Evolutionary conservation across 192 early-diverging fungal genomes (phyloP), one percentile per base, ranked within the genome.

Genomic region (Coemansia sp.): DNA sequence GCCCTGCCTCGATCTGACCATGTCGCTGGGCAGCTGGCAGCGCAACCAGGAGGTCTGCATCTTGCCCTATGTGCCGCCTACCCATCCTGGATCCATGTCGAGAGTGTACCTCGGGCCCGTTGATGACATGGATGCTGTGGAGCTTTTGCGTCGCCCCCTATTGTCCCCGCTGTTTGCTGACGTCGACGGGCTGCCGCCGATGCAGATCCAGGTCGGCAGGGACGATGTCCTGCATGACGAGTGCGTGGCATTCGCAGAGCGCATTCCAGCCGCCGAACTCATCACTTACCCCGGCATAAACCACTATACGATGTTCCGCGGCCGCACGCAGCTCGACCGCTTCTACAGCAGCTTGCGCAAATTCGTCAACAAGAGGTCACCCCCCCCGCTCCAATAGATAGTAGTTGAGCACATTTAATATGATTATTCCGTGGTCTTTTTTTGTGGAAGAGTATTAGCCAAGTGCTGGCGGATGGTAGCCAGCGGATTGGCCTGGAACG

Each of bases 381-480:
- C 9, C n/a, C n/a, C n/a, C n/a, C n/a, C n/a, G n/a, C n/a, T 31
- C 24, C 31, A 18, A 20, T 28, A 40, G 9, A 26, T 35, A 39
- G 36, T 26, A 51, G 8, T 38, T 24, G 28, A 57, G 65, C 13
- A 51, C 24, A 24, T 23, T 58, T 33, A 34, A 38, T 21, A 20
- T 33, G 26, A 21, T 46, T 53, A 23, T 36, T 6, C 10, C 14
- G 39, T 18, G 5, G 13, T 11, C 14, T 39, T 10, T 37, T 57
- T 2, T 45, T 38, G 18, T 33, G 78, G 68, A 39, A 88, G 81
- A 3, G 87, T 90, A 66, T 93, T 93, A 45, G 88, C 76, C 66
- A 93, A 76, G 63, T 93, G 92, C 51, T 87, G 85, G 21, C 86
- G 82, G 34, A 93, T 89, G 6, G 90, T 90, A 13, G 83, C 84